Conservation (phyloP, 2,329 filamentous ascomycete species). For the Purpureocillium lavendulum region DNA sequence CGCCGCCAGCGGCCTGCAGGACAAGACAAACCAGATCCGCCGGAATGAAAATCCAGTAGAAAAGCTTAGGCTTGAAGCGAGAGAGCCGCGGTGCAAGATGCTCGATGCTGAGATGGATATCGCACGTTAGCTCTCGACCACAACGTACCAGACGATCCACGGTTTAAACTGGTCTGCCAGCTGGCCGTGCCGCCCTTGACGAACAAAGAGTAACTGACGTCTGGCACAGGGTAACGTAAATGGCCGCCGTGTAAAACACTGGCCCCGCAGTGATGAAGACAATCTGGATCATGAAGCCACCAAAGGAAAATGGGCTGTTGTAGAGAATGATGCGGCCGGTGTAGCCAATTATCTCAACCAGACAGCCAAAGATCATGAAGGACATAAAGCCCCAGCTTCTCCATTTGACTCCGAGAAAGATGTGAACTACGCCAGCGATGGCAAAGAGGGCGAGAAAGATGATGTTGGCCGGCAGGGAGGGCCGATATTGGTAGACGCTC, state of each 20-base stretch:
- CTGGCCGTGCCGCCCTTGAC: too few relatives aligned
- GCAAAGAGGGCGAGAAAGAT: slow-evolving; percentile 31
- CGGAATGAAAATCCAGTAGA: slow-evolving; percentile 40
- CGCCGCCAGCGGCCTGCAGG: slow-evolving; percentile 48
- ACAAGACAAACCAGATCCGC: slow-evolving; percentile 46
- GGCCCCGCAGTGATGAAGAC: slow-evolving; percentile 32
- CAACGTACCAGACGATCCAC: too few relatives aligned
- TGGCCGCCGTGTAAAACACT: slow-evolving; percentile 44
- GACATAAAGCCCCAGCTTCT: slow-evolving; percentile 32
- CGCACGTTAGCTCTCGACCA: too few relatives aligned
- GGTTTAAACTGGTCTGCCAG: too few relatives aligned
- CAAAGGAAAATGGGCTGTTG: slow-evolving; percentile 46
- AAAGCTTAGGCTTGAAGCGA: slow-evolving; percentile 29
- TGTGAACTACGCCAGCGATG: slow-evolving; percentile 32
- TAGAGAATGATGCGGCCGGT: slow-evolving; percentile 46
- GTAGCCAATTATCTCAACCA: slow-evolving; percentile 53
- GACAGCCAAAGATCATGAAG: slow-evolving; percentile 44
- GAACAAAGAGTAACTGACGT: slow-evolving; percentile 15
- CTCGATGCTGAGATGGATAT: slow-evolving; percentile 20
- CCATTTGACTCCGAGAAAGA: slow-evolving; percentile 28
- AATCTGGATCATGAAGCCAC: slow-evolving; percentile 57
- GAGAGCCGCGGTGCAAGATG: slow-evolving; percentile 27
- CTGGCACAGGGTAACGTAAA: slow-evolving; percentile 52
- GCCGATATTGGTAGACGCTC: slow-evolving; percentile 32
- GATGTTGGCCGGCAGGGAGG: slow-evolving; percentile 34